phyloP scores from a whole-genome alignment of 192 early-diverging fungal genomes.

The Phycomyces blakesleeanus region DNA sequence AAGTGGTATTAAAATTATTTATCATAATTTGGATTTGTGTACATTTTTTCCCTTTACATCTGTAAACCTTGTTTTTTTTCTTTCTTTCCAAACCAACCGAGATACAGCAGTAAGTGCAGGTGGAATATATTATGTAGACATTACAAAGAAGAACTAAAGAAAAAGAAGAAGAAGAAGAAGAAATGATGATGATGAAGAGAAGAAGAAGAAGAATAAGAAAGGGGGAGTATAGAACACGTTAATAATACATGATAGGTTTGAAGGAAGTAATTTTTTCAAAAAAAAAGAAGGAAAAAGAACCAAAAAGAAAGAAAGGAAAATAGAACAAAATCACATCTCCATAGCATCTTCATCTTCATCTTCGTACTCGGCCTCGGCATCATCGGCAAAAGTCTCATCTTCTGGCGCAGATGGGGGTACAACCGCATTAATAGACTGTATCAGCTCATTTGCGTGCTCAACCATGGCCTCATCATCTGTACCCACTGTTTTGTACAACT shows the following conservation, averaged over 20 bases:
- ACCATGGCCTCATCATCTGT: constrained; percentile 67
- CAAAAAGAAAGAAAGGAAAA: background rate
- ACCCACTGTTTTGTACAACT: constrained; percentile 58
- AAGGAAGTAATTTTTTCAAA: too few relatives aligned
- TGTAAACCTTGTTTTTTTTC: too few relatives aligned
- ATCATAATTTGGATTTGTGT: too few relatives aligned
- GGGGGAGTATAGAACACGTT: too few relatives aligned
- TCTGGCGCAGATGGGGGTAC: constrained; percentile 44
- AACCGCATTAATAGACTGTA: constrained; percentile 53
- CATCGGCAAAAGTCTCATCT: constrained; percentile 46
- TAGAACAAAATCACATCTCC: constrained; percentile 20
- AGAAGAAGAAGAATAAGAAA: too few relatives aligned
- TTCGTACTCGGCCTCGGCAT: constrained; percentile 57
- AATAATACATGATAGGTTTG: background rate
- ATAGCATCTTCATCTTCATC: constrained; percentile 41
- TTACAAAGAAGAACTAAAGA: background rate
- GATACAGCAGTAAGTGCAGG: background rate
- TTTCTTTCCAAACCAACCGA: too few relatives aligned
- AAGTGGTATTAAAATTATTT: too few relatives aligned
- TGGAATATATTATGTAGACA: background rate
- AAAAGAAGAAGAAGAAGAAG: background rate
- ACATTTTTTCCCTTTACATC: too few relatives aligned
- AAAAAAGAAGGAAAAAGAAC: background rate
- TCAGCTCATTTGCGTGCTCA: constrained; percentile 66
- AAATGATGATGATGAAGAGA: background rate